Conservation (phyloP, 345 rosid genomes). For the Arabidopsis suecica region DNA sequence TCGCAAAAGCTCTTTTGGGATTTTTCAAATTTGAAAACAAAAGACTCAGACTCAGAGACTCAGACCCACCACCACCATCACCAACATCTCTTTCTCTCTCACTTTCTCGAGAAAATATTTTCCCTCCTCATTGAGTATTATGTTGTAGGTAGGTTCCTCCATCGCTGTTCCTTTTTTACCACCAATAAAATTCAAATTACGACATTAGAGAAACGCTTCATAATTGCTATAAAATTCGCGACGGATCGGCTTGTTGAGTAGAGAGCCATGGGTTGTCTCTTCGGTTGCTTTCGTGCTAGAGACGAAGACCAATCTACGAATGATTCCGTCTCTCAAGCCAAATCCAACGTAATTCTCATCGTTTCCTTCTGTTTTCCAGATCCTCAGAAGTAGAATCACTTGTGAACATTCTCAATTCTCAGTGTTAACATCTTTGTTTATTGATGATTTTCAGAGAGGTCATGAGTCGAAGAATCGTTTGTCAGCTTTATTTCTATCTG, state of each 20-base stretch:
- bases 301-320: constrained; percentile 36
- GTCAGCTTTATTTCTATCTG: constrained; percentile 64
- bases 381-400: constrained; percentile 18
- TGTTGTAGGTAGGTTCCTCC: constrained; percentile 14
- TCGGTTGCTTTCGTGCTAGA: constrained; percentile 65
- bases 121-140: constrained; percentile 6
- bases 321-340: not conserved
- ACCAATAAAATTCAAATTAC: not conserved
- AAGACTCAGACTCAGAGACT: constrained; percentile 1
- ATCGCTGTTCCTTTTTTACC: constrained; percentile 20
- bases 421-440: not conserved
- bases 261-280: constrained; percentile 76
- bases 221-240: not conserved
- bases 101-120: not conserved
- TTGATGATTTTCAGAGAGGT: constrained; percentile 52
- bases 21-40: constrained; percentile 22
- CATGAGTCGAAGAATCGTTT: constrained; percentile 56
- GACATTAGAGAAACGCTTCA: not conserved
- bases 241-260: not conserved
- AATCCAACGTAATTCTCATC: constrained; percentile 42
- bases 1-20: not conserved
- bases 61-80: constrained; percentile 19
- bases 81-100: not conserved
- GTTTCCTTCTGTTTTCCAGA: not conserved
- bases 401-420: not conserved